Base-by-base conservation (phyloP, 495 filamentous ascomycete genomes). In the Monascus purpureus region DNA sequence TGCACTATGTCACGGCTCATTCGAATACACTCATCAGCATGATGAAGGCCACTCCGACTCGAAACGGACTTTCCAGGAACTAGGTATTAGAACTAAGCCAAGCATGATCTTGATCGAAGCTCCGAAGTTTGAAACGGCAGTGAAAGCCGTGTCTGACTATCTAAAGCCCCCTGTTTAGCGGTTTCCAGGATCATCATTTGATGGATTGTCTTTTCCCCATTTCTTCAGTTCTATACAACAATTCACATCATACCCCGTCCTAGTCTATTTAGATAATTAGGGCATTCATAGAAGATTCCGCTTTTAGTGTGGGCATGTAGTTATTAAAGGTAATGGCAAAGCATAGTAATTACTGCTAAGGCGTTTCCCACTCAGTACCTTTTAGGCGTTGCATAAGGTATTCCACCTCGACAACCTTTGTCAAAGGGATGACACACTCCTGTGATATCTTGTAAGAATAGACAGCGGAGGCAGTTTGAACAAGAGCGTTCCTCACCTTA, bases 391-490 rank as follows among this genome's bases (percentile, higher is more conserved):
- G 83, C 80, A 96, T 92, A 25, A 99, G 65, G 45, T 99, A 99
- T 46, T 96, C 87, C 13, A 96, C 82, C 63, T 99, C 92, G 17
- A 99, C 87, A 38, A 86, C 77, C 55, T 96, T 99, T 16, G 92
- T 99, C 49, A 96, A 55, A 2, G 92, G 92, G 36, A 99, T 99
- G 33, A 99, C 86, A 53, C 77, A 83, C 50, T 93, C 76, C 72
- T 77, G 31, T 12, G 17, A 34, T n/a, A n/a, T 7, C 8, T 13
- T 13, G 31, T 54, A 34, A 53, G 45, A n/a, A 33, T 32, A 14
- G 15, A 20, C 4, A 25, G 18, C n/a, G 4, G 9, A n/a, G 9
- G 14, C 6, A 14, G 12, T 26, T 11, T 6, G 14, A 3, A 28
- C 13, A 22, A 29, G 18, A 35, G 16, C 15, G 13, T 36, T 39